Base-by-base conservation (phyloP, 495 filamentous ascomycete genomes). In the Thermothielavioides terrestris region DNA sequence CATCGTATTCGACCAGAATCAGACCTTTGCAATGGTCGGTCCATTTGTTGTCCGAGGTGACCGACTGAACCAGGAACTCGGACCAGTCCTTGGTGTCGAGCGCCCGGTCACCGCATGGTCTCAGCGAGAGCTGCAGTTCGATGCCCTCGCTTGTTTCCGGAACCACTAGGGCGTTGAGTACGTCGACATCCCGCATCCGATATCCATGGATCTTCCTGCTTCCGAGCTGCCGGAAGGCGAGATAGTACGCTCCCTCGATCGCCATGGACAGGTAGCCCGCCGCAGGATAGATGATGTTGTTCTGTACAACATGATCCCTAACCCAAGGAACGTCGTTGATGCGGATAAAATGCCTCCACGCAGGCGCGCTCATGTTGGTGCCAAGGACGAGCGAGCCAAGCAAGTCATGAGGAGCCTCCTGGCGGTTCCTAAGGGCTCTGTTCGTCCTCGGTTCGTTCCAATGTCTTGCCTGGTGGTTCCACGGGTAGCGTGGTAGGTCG, bases 231-330 rank as follows among this genome's bases (percentile, higher is more conserved):
- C 45, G 27, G 6, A 47, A 38, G 25, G 58, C 37, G 10, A 44
- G 3, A 60, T 61, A 48, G 3, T 27, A 27, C 42, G 58, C 54
- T 0, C 67, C 72, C 50, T 85, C 80, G 1, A 78, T 49, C 3
- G 74, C 77, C 60, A 76, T 76, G 4, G 66, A 57, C 11, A 76
- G 53, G 47, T 76, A 79, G 0, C 70, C 74, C 4, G 78, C 70
- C 10, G 68, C 78, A 2, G 81, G 80, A 35, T 78, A 78, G 1
- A 84, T 58, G 26, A 62, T 63, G 34, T 61, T 62, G n/a, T 52
- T 53, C 41, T 68, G 65, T 0, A 68, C 50, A 17, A 54, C 41
- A 52, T 80, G 77, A 25, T 76, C 74, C 1, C 58, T 35, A 0
- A 79, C 34, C 77, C 76, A 81, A 0, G 73, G 71, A 0, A 67